Evolutionary conservation across 179 eudicot genomes (phyloP), one percentile per base, ranked within the genome.

Genomic region (Patellifolia procumbens): DNA sequence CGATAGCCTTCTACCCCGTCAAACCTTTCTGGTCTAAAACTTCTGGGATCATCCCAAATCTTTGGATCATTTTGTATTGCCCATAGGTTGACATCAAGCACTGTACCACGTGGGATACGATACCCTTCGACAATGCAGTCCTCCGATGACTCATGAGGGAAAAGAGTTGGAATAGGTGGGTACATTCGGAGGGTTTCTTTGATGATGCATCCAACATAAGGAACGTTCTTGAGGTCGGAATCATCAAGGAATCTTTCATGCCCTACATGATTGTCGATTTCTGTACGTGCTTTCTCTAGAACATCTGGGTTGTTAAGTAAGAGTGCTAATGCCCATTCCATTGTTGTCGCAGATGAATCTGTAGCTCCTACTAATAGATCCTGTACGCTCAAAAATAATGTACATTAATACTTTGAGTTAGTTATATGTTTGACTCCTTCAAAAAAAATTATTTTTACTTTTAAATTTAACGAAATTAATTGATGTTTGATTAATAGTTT

Each of bases 1-100:
- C 49, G 60, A 55, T 56, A 46, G 8, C 65, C 75, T 8, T 72
- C 75, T 9, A 72, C 24, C 26, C 75, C 75, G 13, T 34, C 75
- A 72, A 72, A 72, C 37, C 75, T 72, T 39, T 72, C 75, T 1
- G 75, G 75, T 52, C 35, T 56, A 72, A 72, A 72, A 37, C 12
- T 56, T 28, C 2, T 2, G 49, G 65, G 75, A 37, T 72, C 52
- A 17, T 16, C 66, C 45, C 45, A 39, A 39, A 39, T 39, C 7
- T 39, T 39, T 5, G 45, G 45, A 11, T 39, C 45, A 39, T 72
- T 72, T 56, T 72, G 75, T 22, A 72, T 72, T 3, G 66, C 65
- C 65, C 65, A 60, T 12, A 60, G 13, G 37, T 60, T 60, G 7
- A 60, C 37, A 29, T 60, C 65, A 11, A 60, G n/a, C 5, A 37